Conservation (phyloP, 192 early-diverging fungal genomes). For the Coemansia aciculifera region DNA sequence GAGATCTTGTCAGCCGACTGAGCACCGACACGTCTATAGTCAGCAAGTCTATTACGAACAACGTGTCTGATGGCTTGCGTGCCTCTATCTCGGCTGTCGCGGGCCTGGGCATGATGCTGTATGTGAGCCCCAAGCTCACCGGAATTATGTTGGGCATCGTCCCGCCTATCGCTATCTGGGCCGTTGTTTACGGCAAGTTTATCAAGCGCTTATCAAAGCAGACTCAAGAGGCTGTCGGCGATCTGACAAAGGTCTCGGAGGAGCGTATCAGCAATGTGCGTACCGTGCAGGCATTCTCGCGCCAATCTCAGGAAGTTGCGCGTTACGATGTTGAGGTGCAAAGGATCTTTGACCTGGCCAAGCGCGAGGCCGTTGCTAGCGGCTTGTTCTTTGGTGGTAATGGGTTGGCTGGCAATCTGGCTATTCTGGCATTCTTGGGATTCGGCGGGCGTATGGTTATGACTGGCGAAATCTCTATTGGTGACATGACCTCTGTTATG, state of each 20-base stretch:
- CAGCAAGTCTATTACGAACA: conserved; percentile 72
- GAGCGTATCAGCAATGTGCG: conserved; percentile 60
- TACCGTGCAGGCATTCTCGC: conserved; percentile 57
- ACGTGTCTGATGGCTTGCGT: conserved; percentile 72
- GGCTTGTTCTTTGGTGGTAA: conserved; percentile 66
- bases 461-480: conserved; percentile 60
- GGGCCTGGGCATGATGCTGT: conserved; percentile 69
- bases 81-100: conserved; percentile 59
- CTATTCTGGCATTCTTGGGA: conserved; percentile 63
- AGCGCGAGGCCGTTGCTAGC: conserved; percentile 58
- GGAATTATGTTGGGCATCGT: conserved; percentile 73
- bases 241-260: conserved; percentile 68
- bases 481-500: conserved; percentile 69
- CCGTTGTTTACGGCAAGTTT: conserved; percentile 66
- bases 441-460: conserved; percentile 68
- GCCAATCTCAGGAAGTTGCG: conserved; percentile 39
- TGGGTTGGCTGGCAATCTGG: conserved; percentile 64
- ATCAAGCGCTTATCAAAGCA: conserved; percentile 62
- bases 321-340: conserved; percentile 44
- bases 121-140: conserved; percentile 65
- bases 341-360: conserved; percentile 47
- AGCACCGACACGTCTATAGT: conserved; percentile 75
- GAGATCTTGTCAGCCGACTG: conserved; percentile 78
- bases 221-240: conserved; percentile 67
- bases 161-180: conserved; percentile 70